Evolutionary conservation across 1,284 basidiomycete genomes (phyloP).

Genomic region (Cryptococcus sp.): DNA sequence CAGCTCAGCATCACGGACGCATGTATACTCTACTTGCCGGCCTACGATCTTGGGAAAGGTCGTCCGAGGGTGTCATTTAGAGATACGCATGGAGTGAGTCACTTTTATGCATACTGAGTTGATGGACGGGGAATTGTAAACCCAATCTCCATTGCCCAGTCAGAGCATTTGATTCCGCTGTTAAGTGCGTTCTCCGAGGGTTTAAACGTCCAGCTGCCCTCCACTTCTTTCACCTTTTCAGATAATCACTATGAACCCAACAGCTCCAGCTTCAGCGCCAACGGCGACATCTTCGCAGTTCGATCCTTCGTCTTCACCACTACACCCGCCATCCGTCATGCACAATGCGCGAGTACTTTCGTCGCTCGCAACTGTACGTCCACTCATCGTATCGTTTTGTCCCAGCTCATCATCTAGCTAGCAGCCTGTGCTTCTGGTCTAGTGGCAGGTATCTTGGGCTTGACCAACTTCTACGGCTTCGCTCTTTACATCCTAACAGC

Average conservation of each 20-base stretch:
- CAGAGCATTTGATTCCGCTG: too few relatives aligned
- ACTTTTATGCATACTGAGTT: too few relatives aligned
- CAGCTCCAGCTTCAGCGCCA: slow-evolving; percentile 18
- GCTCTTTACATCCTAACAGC: slow-evolving; percentile 67
- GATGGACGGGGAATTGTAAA: too few relatives aligned
- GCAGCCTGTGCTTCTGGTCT: slow-evolving; percentile 78
- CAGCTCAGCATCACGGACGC: too few relatives aligned
- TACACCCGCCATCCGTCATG: slow-evolving; percentile 66
- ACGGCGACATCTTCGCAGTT: slow-evolving; percentile 24
- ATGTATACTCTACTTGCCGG: too few relatives aligned
- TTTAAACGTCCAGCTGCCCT: too few relatives aligned
- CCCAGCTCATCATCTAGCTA: slow-evolving; percentile 48
- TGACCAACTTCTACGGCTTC: slow-evolving; percentile 77
- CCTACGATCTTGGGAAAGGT: too few relatives aligned
- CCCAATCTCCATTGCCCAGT: too few relatives aligned
- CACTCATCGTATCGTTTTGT: not conserved
- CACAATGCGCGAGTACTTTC: slow-evolving; percentile 61
- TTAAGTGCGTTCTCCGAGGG: too few relatives aligned
- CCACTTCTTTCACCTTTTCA: not conserved
- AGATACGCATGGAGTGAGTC: too few relatives aligned
- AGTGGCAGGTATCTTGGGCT: slow-evolving; percentile 75
- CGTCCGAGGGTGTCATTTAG: too few relatives aligned
- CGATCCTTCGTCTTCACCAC: slow-evolving; percentile 32
- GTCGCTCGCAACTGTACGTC: slow-evolving; percentile 38
- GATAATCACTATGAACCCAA: slow-evolving; percentile 20